Evolutionary conservation across 108 stramenopile genomes (phyloP), one percentile per base, ranked within the genome.

Genomic region (Cyclotella sp.): DNA sequence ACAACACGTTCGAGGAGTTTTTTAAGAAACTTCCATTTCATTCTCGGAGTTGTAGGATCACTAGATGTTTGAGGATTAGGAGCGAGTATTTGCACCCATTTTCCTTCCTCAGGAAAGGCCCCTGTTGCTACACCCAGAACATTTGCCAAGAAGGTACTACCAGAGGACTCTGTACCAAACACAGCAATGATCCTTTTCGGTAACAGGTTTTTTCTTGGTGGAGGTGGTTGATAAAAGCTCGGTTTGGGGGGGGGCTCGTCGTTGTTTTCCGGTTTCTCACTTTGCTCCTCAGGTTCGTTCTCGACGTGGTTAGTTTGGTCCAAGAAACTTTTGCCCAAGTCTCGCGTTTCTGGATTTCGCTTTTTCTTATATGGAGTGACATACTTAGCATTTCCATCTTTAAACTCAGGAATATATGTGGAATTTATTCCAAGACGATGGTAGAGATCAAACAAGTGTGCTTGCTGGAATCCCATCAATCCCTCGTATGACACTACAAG

Each of bases 401-500:
- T 18, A 67, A 83, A 83, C 13, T 19, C 34, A 26, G 82, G 82
- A 8, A 73, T 27, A 34, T 67, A 83, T 3, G 77, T 76, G 0
- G 77, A 78, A 59, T 81, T 42, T 28, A 83, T 73, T 22, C 82
- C 82, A 28, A 83, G 71, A 30, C 58, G 63, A 9, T 62, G 22
- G 49, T 83, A 83, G 18, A 83, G 26, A 27, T 73, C 61, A 44
- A 83, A 78, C 19, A 83, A 67, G 46, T 83, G 77, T 5, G 51
- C 43, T 45, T 74, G 30, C 21, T 69, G 26, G 18, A 73, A 47
- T 7, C 63, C 68, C 82, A 83, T 83, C 22, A 83, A 40, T 29
- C 77, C 77, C 27, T 83, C 80, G 39, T 83, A 83, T 14, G 82
- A 83, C n/a, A 78, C 82, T 12, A 72, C 52, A 41, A 78, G 47